Evolutionary conservation across 2,329 filamentous ascomycete species (phyloP).

Genomic region (Colletotrichum sp.): DNA sequence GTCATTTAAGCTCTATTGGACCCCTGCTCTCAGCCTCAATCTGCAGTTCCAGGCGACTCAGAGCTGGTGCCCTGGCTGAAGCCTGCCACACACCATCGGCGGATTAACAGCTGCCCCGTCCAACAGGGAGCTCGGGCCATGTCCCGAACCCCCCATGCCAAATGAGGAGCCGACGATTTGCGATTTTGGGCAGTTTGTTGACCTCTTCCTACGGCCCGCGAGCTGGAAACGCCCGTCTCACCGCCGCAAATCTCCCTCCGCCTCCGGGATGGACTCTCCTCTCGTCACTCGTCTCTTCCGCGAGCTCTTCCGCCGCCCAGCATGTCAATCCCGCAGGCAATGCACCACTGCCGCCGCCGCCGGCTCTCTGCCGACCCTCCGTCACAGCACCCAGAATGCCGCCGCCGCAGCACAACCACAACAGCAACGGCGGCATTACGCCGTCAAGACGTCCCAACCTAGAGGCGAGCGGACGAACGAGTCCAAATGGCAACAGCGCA

Average conservation of each 20-base stretch:
- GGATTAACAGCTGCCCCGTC: slow-evolving; percentile 22
- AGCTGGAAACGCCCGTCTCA: neutral
- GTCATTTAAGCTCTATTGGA: slow-evolving; percentile 8
- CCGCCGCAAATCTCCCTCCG: neutral
- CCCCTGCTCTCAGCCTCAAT: slow-evolving; percentile 14
- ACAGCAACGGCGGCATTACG: slow-evolving; percentile 32
- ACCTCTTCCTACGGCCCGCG: slow-evolving; percentile 16
- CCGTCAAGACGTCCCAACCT: slow-evolving; percentile 16
- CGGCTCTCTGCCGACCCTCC: slow-evolving; percentile 14
- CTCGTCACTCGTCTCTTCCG: slow-evolving; percentile 80
- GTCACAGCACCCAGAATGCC: neutral
- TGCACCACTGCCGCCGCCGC: slow-evolving; percentile 25
- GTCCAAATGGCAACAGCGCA: slow-evolving; percentile 86
- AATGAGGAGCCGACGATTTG: slow-evolving; percentile 10
- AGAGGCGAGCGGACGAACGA: slow-evolving; percentile 53
- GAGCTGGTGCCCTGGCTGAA: neutral
- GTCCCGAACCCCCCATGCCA: neutral
- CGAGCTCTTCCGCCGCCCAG: slow-evolving; percentile 80
- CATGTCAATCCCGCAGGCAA: slow-evolving; percentile 60
- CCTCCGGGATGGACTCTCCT: slow-evolving; percentile 76
- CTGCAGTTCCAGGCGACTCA: neutral
- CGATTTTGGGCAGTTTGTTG: slow-evolving; percentile 7
- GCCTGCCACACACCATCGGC: neutral
- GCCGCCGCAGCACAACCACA: neutral
- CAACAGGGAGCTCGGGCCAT: slow-evolving; percentile 28